These are phyloP conservation scores for Platismatia glauca DNA, from an alignment of 495 filamentous ascomycete genomes.

Conservation along the genomic window DNA sequence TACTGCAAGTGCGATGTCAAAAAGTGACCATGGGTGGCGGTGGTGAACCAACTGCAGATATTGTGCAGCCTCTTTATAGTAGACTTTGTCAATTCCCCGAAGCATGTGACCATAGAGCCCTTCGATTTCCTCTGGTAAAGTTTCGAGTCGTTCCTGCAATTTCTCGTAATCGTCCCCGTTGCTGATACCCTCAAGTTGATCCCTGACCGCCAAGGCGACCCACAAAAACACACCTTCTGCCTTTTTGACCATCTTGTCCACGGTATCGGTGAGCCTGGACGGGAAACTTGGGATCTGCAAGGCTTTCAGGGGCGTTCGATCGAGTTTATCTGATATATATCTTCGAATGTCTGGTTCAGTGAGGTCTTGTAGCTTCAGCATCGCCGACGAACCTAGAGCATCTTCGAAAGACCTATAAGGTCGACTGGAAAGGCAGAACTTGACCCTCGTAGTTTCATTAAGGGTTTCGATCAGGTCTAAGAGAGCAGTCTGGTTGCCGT, in stretches of 20 bases:
- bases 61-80: not conserved
- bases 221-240: conserved; percentile 11
- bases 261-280: not conserved
- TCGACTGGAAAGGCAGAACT: not conserved
- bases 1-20: not conserved
- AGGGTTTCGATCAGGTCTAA: not conserved
- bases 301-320: not conserved
- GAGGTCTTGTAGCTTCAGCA: not conserved
- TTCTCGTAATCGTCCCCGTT: not conserved
- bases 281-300: not conserved
- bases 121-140: conserved; percentile 3
- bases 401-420: not conserved
- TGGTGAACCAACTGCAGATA: not conserved
- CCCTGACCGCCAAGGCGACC: conserved; percentile 1
- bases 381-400: not conserved
- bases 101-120: conserved; percentile 5
- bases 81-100: not conserved
- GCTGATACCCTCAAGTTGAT: not conserved
- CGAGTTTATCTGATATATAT: not conserved
- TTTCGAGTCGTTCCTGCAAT: not conserved
- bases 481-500: not conserved
- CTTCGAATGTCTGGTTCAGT: not conserved
- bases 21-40: not conserved
- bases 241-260: not conserved
- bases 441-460: not conserved